Base-by-base conservation (phyloP, 148 eudicot genomes). In the Rhododendron williamsianum region DNA sequence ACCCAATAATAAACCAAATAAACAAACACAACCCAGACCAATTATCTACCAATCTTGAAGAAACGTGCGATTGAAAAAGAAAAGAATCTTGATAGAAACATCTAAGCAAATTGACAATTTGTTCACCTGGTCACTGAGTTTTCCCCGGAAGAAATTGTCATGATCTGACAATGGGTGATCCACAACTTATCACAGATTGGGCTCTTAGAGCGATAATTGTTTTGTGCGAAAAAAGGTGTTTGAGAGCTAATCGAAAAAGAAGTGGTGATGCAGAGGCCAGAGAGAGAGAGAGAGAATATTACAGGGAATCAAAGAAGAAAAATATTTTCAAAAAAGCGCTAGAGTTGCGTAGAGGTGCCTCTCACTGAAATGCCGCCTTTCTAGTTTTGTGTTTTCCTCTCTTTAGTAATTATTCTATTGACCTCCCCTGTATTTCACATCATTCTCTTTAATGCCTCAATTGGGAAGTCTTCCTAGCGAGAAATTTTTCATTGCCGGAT, bases 91-190 rank as follows among this genome's bases (percentile, higher is more conserved):
- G 67, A 73, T 15, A 46, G 7, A 33, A 18, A 54, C 15, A 85
- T 1, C 0, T 2, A 49, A 13, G 33, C 23, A 30, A 10, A 51
- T 72, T 72, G 77, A 72, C 30, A 1, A 23, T 38, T 46, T 23
- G 13, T 48, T 76, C 83, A 91, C 93, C 91, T 88, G 38, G 87
- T 87, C 25, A 33, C 36, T 13, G 93, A 88, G 86, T 71, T 54
- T 27, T 85, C 89, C 60, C 18, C 81, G 4, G 90, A 87, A 43
- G 91, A 87, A 72, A 56, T 49, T 6, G 89, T 89, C 93, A 91
- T 91, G 51, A 52, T 85, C 69, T 12, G 9, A 13, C 6, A 72
- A 88, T 84, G 45, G 76, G 76, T 46, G 2, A 36, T 3, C 8
- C 33, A 45, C 33, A 21, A 77, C 48, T 18, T 2, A 52, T 41